Conservation (phyloP, 306 rosid genomes). For the Cajanus cajan region DNA sequence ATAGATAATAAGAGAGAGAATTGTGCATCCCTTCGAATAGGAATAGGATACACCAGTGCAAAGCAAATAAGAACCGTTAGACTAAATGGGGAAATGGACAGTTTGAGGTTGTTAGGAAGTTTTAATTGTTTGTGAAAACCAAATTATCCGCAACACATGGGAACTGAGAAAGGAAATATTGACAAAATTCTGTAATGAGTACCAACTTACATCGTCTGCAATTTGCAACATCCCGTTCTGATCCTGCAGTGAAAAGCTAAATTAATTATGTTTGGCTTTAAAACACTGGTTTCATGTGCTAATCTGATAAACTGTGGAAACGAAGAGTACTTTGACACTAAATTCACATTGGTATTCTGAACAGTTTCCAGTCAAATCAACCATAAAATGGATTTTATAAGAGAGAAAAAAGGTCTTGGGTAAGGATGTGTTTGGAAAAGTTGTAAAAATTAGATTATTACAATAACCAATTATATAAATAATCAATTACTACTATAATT, state of each 20-base stretch:
- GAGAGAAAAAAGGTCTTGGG: too few relatives aligned
- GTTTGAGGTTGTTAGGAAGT: background rate
- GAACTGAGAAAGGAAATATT: background rate
- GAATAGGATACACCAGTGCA: background rate
- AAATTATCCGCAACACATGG: background rate
- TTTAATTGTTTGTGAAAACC: background rate
- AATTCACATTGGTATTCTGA: background rate
- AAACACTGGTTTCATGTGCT: background rate
- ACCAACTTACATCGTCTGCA: conserved; percentile 83
- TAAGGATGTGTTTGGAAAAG: too few relatives aligned
- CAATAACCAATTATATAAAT: too few relatives aligned
- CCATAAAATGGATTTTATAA: conserved; percentile 20
- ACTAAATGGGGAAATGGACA: background rate
- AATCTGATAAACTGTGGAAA: background rate
- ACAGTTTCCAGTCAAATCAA: conserved; percentile 16
- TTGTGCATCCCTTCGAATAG: background rate
- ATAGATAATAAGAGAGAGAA: background rate
- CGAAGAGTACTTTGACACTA: background rate
- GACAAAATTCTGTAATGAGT: background rate
- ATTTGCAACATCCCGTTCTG: conserved; percentile 69
- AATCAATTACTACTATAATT: too few relatives aligned
- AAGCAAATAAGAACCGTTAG: background rate
- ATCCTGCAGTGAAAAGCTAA: conserved; percentile 57
- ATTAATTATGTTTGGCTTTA: conserved; percentile 8
- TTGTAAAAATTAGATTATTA: too few relatives aligned